phyloP scores from a whole-genome alignment of 192 early-diverging fungal genomes.

The Backusella luteola region DNA sequence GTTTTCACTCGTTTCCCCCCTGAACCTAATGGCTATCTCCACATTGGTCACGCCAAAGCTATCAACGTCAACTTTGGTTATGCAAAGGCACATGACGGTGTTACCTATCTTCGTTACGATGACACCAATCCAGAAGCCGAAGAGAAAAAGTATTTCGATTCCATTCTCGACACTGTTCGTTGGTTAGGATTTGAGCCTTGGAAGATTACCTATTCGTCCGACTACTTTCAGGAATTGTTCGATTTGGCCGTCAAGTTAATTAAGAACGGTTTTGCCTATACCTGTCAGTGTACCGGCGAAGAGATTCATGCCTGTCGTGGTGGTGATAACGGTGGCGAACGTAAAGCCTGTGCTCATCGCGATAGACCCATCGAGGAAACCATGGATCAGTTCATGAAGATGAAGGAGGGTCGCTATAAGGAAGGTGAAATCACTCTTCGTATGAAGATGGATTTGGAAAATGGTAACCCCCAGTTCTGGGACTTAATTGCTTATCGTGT shows the following conservation, averaged over 20 bases:
- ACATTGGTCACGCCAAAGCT: conserved; percentile 99
- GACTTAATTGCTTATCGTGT: conserved; percentile 98
- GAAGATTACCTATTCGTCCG: conserved; percentile 94
- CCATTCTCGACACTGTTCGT: conserved; percentile 89
- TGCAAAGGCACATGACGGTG: conserved; percentile 84
- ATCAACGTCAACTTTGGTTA: conserved; percentile 99
- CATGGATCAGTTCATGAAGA: conserved; percentile 90
- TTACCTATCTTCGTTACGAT: conserved; percentile 81
- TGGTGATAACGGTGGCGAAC: conserved; percentile 82
- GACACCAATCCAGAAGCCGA: conserved; percentile 81
- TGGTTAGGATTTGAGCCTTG: conserved; percentile 97
- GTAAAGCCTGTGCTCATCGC: conserved; percentile 88
- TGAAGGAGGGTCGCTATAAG: conserved; percentile 97
- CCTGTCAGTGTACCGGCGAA: conserved; percentile 94
- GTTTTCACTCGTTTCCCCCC: conserved; percentile 99
- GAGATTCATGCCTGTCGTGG: conserved; percentile 92
- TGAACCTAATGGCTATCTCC: conserved; percentile 98
- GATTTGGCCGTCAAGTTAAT: conserved; percentile 94
- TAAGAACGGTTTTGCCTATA: conserved; percentile 67
- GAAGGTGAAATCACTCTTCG: conserved; percentile 90
- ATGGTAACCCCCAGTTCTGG: conserved; percentile 99
- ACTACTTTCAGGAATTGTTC: conserved; percentile 96
- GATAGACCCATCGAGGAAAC: conserved; percentile 92
- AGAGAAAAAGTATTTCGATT: conserved; percentile 92
- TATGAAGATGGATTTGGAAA: conserved; percentile 99